Evolutionary conservation across 129 eudicot species (phyloP), one percentile per base, ranked within the genome.

Genomic region (Pittosporum tobira): DNA sequence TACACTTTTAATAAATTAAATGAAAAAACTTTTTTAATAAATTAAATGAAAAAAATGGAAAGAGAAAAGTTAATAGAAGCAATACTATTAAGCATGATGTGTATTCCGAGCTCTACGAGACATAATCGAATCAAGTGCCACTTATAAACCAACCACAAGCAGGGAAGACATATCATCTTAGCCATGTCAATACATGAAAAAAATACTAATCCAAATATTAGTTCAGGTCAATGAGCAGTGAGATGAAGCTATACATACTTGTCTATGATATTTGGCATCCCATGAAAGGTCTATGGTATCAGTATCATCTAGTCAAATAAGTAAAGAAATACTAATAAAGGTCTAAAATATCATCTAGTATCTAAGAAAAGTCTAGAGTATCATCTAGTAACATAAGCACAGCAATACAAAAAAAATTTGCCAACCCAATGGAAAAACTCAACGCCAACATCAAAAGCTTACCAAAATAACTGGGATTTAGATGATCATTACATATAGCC

Each of bases 121-220:
- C 12, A 28, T 53, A 34, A 16, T 28, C 60, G 25, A 55, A n/a
- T 6, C 60, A 22, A 55, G 27, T 31, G 59, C n/a, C 59, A 55
- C 18, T 2, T 55, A 6, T 9, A 55, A 6, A 13, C 21, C 38
- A 2, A 31, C 34, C 12, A 55, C 3, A 1, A 52, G 2, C 20
- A 55, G n/a, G 26, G 9, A 8, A 34, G 10, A 2, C 22, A 15
- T 20, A 46, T 46, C 19, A 20, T 46, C 22, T 20, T 9, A 11
- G 30, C 50, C 48, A 40, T 8, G 15, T 22, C 6, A 13, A 14
- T 37, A 3, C 48, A 57, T n/a, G 23, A 6, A 18, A 20, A 23
- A 18, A 48, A 3, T 19, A 21, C 11, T 8, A 4, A 4, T 48
- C 14, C 26, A 12, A 19, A 18, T 48, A 48, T 51, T 24, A 52